A percentile compares a stretch with the other conserved stretches of the same genome.
Conservation (phyloP, 2,329 filamentous ascomycete genomes). For the Nannizziopsis barbatae region DNA sequence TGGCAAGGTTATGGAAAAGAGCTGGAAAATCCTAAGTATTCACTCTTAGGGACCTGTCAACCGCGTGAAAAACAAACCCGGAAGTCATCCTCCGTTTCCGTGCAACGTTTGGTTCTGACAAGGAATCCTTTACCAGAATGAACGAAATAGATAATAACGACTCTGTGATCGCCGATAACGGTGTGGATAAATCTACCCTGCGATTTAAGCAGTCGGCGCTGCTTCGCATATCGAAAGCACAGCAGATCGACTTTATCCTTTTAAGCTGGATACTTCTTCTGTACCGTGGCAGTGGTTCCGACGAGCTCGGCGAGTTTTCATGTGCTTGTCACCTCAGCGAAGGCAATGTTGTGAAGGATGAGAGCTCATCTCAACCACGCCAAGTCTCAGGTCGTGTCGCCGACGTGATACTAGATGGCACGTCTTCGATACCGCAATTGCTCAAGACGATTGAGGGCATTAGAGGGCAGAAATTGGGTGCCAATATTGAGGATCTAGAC, state of each 20-base stretch:
- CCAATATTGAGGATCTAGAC: neutral
- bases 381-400: slow-evolving; percentile 1
- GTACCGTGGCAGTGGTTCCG: slow-evolving; percentile 12
- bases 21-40: no score
- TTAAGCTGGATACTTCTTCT: slow-evolving; percentile 13
- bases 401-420: slow-evolving; percentile 8
- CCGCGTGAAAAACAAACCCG: no score
- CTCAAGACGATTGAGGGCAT: slow-evolving; percentile 4
- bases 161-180: neutral
- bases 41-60: no score
- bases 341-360: no score
- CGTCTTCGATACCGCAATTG: slow-evolving; percentile 2
- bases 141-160: no score
- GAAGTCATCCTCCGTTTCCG: no score
- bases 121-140: neutral
- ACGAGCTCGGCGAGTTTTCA: slow-evolving; percentile 11
- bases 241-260: slow-evolving; percentile 10
- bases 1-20: no score
- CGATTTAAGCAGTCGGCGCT: neutral
- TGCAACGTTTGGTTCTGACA: no score
- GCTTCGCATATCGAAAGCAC: neutral
- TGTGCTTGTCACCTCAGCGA: neutral
- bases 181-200: neutral
- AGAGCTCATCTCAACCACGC: neutral
- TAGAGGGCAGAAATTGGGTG: neutral